phyloP scores from a whole-genome alignment of 2,329 filamentous ascomycete species.

The Penicillium sp. region DNA sequence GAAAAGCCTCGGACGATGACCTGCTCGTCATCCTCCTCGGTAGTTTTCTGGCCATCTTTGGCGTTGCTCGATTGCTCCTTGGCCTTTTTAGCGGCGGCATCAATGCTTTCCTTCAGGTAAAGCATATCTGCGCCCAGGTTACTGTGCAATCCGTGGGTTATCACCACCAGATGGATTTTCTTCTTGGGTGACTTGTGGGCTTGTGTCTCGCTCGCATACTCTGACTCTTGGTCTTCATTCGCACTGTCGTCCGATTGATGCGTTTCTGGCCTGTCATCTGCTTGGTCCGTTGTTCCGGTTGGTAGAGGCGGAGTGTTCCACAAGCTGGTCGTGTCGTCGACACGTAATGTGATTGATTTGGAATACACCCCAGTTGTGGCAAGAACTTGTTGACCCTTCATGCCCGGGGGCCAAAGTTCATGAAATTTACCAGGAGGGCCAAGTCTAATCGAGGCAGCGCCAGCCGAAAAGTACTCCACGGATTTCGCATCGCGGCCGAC shows the following conservation, averaged over 20 bases:
- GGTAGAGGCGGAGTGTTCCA: slow-evolving; percentile 92
- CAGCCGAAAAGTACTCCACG: slow-evolving; percentile 63
- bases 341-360: slow-evolving; percentile 69
- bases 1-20: slow-evolving; percentile 87
- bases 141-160: slow-evolving; percentile 94
- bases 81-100: slow-evolving; percentile 73
- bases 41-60: slow-evolving; percentile 29
- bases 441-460: slow-evolving; percentile 43
- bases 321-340: slow-evolving; percentile 83
- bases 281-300: slow-evolving; percentile 31
- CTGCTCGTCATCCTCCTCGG: slow-evolving; percentile 61
- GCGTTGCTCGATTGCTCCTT: slow-evolving; percentile 60
- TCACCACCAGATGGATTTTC: slow-evolving; percentile 80
- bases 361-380: slow-evolving; percentile 79
- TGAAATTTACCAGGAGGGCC: slow-evolving; percentile 45
- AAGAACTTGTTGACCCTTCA: slow-evolving; percentile 54
- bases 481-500: slow-evolving; percentile 84
- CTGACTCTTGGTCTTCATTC: neutral
- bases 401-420: slow-evolving; percentile 68
- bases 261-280: slow-evolving; percentile 4
- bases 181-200: slow-evolving; percentile 35
- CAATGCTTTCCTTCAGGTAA: slow-evolving; percentile 95
- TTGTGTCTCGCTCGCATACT: neutral
- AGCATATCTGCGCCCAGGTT: slow-evolving; percentile 96
- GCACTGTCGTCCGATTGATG: neutral